phyloP scores from a whole-genome alignment of 2,329 filamentous ascomycete genomes.

The Cytospora schulzeri region DNA sequence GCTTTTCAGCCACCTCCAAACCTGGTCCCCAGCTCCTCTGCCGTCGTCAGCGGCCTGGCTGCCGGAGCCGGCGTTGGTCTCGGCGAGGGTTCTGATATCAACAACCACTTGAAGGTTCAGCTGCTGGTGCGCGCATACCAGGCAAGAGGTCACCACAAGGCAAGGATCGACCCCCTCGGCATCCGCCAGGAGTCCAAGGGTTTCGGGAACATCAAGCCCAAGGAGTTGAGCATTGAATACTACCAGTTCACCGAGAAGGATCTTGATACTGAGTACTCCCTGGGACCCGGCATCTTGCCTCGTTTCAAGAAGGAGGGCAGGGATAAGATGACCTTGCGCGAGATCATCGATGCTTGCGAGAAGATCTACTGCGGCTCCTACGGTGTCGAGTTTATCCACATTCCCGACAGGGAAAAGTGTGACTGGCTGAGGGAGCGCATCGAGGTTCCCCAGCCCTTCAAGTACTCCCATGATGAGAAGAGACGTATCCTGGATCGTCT shows the following conservation, averaged over 20 bases:
- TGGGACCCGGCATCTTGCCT: conserved; percentile 93
- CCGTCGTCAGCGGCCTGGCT: conserved; percentile 73
- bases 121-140: conserved; percentile 96
- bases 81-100: conserved; percentile 77
- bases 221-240: conserved; percentile 89
- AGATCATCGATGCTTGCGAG: conserved; percentile 92
- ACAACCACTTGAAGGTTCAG: conserved; percentile 97
- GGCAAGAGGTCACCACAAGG: conserved; percentile 96
- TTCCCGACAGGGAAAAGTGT: conserved; percentile 94
- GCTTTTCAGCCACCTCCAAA: conserved; percentile 96
- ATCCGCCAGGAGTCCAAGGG: conserved; percentile 85
- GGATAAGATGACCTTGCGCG: conserved; percentile 94
- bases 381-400: conserved; percentile 98
- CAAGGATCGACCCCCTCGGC: conserved; percentile 92
- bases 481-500: conserved; percentile 93
- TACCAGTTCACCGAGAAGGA: conserved; percentile 96
- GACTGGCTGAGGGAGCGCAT: conserved; percentile 97
- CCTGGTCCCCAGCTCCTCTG: conserved; percentile 79
- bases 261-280: conserved; percentile 84
- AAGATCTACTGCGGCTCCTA: conserved; percentile 97
- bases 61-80: conserved; percentile 68
- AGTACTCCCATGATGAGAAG: conserved; percentile 98
- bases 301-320: conserved; percentile 86
- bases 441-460: conserved; percentile 92
- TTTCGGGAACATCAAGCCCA: conserved; percentile 84